phyloP scores from a whole-genome alignment of 257 asterid species.

The Rauvolfia tetraphylla region DNA sequence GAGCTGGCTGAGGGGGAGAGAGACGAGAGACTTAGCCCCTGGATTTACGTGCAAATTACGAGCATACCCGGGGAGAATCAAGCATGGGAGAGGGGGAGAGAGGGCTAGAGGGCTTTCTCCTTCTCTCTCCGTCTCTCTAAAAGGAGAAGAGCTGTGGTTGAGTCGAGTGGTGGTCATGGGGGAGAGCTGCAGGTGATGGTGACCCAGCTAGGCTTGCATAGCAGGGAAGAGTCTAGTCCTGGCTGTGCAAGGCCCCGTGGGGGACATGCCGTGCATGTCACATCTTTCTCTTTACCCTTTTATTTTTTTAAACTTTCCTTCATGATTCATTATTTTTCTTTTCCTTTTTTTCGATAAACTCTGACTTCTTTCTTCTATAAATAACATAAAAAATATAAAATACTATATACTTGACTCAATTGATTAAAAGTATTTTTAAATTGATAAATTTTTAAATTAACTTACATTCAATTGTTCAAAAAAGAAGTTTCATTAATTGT shows the following conservation, averaged over 20 bases:
- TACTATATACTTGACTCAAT: too few species aligned
- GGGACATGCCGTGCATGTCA: conserved; percentile 3
- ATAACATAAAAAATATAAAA: too few species aligned
- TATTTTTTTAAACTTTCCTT: not conserved
- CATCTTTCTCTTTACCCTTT: not conserved
- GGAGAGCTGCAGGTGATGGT: not conserved
- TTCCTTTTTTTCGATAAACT: too few species aligned
- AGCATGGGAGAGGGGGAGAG: not conserved
- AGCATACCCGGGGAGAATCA: not conserved
- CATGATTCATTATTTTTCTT: too few species aligned
- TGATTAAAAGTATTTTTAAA: too few species aligned
- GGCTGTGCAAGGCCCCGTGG: conserved; percentile 1
- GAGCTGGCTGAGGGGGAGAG: not conserved
- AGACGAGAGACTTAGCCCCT: not conserved
- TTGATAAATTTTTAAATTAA: too few species aligned
- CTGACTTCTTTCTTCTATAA: too few species aligned
- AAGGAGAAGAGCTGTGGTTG: not conserved
- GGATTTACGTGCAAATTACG: not conserved
- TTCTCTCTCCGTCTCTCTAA: not conserved
- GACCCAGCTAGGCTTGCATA: not conserved
- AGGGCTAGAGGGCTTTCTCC: not conserved
- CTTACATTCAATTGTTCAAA: too few species aligned
- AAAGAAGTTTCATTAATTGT: too few species aligned
- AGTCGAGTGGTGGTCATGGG: not conserved
- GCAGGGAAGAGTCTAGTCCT: conserved; percentile 8